phyloP scores from a whole-genome alignment of 768 basidiomycete species.

The Termitomyces sp. region DNA sequence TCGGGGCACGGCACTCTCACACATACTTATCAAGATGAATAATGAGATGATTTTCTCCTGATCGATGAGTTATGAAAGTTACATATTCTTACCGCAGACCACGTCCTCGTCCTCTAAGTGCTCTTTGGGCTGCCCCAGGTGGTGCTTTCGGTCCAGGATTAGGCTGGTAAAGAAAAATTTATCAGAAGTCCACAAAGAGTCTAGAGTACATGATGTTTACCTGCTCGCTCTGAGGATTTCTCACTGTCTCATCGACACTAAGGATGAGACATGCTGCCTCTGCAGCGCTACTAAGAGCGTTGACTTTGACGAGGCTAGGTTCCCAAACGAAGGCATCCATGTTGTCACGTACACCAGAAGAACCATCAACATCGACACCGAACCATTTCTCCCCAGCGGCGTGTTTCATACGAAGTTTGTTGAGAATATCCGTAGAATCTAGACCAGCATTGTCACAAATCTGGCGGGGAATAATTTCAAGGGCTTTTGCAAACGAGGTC shows the following conservation, averaged over 20 bases:
- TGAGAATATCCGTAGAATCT: conserved; percentile 95
- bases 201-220: conserved; percentile 36
- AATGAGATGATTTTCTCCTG: not conserved
- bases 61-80: not conserved
- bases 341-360: conserved; percentile 88
- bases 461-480: conserved; percentile 96
- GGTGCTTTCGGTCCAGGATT: conserved; percentile 85
- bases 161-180: conserved; percentile 38
- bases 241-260: conserved; percentile 95
- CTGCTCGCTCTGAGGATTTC: conserved; percentile 90
- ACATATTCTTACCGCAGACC: conserved; percentile 48
- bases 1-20: not conserved
- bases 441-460: conserved; percentile 98
- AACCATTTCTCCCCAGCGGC: conserved; percentile 85
- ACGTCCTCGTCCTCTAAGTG: conserved; percentile 80
- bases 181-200: not conserved
- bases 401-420: conserved; percentile 96
- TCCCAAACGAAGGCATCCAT: conserved; percentile 99
- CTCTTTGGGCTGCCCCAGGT: conserved; percentile 85
- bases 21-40: not conserved
- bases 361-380: conserved; percentile 91
- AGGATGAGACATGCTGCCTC: conserved; percentile 96
- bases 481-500: conserved; percentile 92
- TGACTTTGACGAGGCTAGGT: conserved; percentile 90
- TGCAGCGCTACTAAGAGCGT: conserved; percentile 91